Evolutionary conservation across 495 filamentous ascomycete species (phyloP).

Genomic region (Penicillium desertorum): DNA sequence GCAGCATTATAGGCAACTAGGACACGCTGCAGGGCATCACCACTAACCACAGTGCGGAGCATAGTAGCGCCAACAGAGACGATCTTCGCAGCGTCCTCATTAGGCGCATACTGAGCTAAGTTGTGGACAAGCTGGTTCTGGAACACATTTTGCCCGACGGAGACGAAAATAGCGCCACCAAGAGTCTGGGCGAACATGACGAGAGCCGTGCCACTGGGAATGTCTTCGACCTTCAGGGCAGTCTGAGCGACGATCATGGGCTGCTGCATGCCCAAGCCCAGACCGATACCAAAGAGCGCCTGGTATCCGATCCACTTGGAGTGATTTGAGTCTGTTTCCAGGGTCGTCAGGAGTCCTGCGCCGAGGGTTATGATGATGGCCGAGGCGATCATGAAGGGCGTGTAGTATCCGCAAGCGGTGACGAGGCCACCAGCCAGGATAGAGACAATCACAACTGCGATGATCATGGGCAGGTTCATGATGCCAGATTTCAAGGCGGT

Average conservation of each 20-base stretch:
- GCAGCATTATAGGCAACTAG: constrained; percentile 69
- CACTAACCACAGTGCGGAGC: constrained; percentile 51
- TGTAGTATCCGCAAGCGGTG: constrained; percentile 69
- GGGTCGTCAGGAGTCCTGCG: constrained; percentile 67
- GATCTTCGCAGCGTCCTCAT: constrained; percentile 49
- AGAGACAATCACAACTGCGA: constrained; percentile 59
- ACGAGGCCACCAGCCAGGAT: constrained; percentile 62
- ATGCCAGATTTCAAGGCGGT: constrained; percentile 71
- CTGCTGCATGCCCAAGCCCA: constrained; percentile 69
- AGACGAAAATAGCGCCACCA: constrained; percentile 71
- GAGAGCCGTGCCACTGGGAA: constrained; percentile 64
- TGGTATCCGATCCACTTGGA: constrained; percentile 78
- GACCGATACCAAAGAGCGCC: constrained; percentile 64
- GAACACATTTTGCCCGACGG: constrained; percentile 76
- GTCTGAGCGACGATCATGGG: constrained; percentile 69
- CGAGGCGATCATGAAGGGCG: constrained; percentile 66
- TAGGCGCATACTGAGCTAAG: constrained; percentile 51
- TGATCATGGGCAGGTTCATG: constrained; percentile 71
- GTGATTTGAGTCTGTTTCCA: constrained; percentile 52
- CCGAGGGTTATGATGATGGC: constrained; percentile 63
- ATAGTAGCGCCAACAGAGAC: constrained; percentile 66
- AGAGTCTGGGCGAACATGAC: constrained; percentile 72
- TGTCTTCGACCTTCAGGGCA: constrained; percentile 57
- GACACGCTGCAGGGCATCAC: constrained; percentile 52
- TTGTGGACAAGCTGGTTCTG: constrained; percentile 64